Conservation (phyloP, 768 basidiomycete species). For the Lentinula detonsa region DNA sequence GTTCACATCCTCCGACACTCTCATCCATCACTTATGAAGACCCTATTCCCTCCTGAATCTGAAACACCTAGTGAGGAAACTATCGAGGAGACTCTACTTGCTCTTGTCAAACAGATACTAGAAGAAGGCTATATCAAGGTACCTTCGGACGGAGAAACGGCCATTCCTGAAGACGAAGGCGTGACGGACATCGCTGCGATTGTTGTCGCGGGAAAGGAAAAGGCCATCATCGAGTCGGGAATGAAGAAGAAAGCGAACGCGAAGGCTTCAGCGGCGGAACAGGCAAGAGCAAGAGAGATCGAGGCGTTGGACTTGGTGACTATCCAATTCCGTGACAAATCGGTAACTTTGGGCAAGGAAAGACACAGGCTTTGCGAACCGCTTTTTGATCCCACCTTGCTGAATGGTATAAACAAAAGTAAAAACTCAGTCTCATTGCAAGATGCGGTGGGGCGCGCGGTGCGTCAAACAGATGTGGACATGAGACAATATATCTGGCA, state of each 20-base stretch:
- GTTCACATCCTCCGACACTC: slow-evolving; percentile 58
- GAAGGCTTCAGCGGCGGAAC: slow-evolving; percentile 72
- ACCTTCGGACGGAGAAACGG: slow-evolving; percentile 69
- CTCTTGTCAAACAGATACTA: slow-evolving; percentile 62
- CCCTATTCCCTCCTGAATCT: slow-evolving; percentile 48
- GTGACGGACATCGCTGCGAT: slow-evolving; percentile 88
- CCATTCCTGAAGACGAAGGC: slow-evolving; percentile 70
- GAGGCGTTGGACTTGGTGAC: slow-evolving; percentile 80
- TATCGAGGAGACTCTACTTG: slow-evolving; percentile 46
- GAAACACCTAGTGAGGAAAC: slow-evolving; percentile 34
- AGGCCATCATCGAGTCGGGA: slow-evolving; percentile 80
- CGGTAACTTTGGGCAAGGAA: slow-evolving; percentile 78
- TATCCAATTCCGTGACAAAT: slow-evolving; percentile 63
- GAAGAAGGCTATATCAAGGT: slow-evolving; percentile 63
- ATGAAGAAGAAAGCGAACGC: slow-evolving; percentile 72
- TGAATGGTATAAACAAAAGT: slow-evolving; percentile 29
- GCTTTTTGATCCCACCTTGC: slow-evolving; percentile 66
- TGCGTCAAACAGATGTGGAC: slow-evolving; percentile 56
- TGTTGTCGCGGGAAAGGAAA: slow-evolving; percentile 86
- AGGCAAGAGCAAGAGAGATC: slow-evolving; percentile 75
- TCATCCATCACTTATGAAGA: slow-evolving; percentile 58
- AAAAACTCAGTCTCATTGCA: slow-evolving; percentile 41
- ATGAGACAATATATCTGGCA: slow-evolving; percentile 71
- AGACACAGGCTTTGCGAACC: slow-evolving; percentile 90
- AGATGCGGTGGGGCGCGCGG: slow-evolving; percentile 59